These are phyloP conservation scores for Acer negundo DNA, from an alignment of 345 rosid species.

Conservation along the genomic window DNA sequence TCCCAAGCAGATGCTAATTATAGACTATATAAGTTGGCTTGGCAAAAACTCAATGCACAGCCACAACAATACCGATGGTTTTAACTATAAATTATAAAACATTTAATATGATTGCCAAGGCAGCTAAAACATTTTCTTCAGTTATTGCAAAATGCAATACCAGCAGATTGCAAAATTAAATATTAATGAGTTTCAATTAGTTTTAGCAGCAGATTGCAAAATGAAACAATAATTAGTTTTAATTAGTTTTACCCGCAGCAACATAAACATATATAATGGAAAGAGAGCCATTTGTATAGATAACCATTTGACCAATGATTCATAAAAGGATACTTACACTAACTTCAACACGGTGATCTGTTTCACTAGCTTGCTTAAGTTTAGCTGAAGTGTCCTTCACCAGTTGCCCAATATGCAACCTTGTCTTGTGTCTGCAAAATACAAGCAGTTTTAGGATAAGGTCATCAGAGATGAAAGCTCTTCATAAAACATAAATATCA, in stretches of 20 bases:
- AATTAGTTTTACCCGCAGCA: constrained; percentile 5
- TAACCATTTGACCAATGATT: background rate
- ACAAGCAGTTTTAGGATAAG: constrained; percentile 20
- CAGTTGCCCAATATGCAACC: constrained; percentile 75
- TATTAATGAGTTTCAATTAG: background rate
- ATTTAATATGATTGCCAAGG: background rate
- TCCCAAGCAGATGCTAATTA: background rate
- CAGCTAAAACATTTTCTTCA: background rate
- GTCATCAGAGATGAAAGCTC: background rate
- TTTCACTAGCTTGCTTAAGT: constrained; percentile 88
- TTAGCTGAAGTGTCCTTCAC: constrained; percentile 96
- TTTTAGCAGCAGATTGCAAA: background rate
- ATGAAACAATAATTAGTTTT: background rate
- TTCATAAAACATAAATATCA: background rate
- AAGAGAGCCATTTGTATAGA: background rate
- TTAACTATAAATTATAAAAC: background rate
- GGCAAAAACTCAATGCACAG: background rate
- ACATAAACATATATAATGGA: constrained; percentile 8
- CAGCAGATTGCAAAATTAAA: background rate
- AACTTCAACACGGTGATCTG: constrained; percentile 77
- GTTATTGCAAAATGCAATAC: background rate
- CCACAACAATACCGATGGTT: background rate
- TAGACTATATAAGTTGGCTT: background rate
- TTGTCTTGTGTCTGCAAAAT: constrained; percentile 73
- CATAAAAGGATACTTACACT: constrained; percentile 45